Percentiles rank a stretch among this genome's conserved stretches.
Conservation (phyloP, 352 stramenopile species). For the Phytopythium chamaehyphon region DNA sequence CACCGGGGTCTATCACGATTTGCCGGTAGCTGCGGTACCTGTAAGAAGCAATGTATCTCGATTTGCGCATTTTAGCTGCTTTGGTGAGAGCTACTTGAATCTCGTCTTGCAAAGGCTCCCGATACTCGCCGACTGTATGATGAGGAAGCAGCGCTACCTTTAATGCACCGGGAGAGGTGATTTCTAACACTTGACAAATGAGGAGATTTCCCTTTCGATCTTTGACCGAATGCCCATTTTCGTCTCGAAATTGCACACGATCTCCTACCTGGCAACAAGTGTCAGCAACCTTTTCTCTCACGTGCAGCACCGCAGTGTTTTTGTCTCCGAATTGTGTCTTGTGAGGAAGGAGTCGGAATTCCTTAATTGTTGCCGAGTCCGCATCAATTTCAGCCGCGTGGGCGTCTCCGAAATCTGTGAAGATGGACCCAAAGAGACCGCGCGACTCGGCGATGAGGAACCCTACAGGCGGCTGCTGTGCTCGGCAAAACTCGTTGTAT, state of each 20-base stretch:
- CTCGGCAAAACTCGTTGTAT: constrained; percentile 45
- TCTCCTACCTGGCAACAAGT: background rate
- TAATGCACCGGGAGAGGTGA: background rate
- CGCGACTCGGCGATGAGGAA: constrained; percentile 33
- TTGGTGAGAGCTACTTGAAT: background rate
- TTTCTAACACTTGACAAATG: background rate
- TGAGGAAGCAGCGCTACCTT: background rate
- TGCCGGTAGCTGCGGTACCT: background rate
- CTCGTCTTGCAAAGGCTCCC: background rate
- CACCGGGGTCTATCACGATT: background rate
- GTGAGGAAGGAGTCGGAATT: constrained; percentile 11
- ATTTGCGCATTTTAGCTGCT: background rate
- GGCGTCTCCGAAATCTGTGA: constrained; percentile 26
- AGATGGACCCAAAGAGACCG: constrained; percentile 31
- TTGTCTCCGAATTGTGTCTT: background rate
- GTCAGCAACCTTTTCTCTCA: constrained; percentile 15
- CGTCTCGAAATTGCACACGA: background rate
- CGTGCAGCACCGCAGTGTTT: constrained; percentile 8
- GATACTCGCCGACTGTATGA: background rate
- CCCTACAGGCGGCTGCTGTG: constrained; percentile 29
- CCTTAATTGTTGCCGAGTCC: background rate
- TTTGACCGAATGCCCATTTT: background rate
- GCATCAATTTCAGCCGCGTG: background rate
- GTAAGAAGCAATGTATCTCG: background rate
- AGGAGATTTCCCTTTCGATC: background rate